These are phyloP conservation scores for Firmiana major DNA, from an alignment of 345 rosid genomes.

Conservation along the genomic window DNA sequence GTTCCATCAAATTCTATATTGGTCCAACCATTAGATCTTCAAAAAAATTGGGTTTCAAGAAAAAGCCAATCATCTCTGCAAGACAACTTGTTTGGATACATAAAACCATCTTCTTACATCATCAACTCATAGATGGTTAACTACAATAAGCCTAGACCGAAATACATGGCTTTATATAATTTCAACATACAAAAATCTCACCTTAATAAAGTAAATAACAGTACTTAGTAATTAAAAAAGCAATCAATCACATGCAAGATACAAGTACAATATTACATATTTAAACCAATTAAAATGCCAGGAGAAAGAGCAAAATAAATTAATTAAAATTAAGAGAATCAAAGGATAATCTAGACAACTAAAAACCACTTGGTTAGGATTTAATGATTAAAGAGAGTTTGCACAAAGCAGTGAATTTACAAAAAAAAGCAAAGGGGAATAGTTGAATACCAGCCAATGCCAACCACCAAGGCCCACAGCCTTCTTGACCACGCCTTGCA, in stretches of 20 bases:
- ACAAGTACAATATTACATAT: not conserved
- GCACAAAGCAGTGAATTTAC: not conserved
- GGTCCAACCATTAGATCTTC: not conserved
- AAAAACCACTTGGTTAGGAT: not conserved
- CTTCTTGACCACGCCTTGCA: constrained; percentile 91
- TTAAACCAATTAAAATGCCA: not conserved
- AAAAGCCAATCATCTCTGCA: not conserved
- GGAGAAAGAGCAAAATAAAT: not conserved
- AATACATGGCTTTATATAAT: not conserved
- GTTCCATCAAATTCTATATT: not conserved
- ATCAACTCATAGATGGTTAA: not conserved
- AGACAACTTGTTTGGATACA: not conserved
- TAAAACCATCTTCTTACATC: not conserved
- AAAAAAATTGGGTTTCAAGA: not conserved
- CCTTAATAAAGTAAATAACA: not conserved
- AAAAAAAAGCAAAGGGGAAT: not conserved
- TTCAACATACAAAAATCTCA: not conserved
- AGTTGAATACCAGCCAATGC: constrained; percentile 83
- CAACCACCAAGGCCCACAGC: constrained; percentile 97
- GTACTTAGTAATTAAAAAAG: not conserved
- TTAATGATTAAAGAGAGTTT: not conserved
- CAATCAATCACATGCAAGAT: not conserved
- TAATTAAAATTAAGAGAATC: constrained; percentile 22
- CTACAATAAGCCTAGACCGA: not conserved
- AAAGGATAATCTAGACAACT: not conserved